Base-by-base conservation (phyloP, 1,284 basidiomycete species). In the Irpex rosettiformis region DNA sequence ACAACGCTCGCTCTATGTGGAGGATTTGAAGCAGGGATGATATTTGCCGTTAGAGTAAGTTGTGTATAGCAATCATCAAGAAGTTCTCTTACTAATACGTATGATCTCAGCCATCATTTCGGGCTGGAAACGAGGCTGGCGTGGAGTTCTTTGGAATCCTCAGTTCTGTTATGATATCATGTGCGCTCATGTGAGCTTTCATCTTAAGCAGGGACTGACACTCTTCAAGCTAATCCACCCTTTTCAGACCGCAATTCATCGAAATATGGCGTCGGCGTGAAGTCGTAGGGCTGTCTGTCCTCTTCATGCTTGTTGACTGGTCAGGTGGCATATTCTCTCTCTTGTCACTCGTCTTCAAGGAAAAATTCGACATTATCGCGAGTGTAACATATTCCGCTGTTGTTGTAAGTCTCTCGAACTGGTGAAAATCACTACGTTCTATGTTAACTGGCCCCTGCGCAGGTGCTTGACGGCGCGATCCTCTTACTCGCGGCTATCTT, bases 281-380 rank as follows among this genome's bases (percentile, higher is more conserved):
- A 68, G 91, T 93, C 49, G 72, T 86, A 22, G 91, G 91, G 5
- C 85, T 94, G 58, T 89, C 85, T 0, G 72, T 89, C 52, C 47
- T 77, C 2, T 93, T 93, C 73, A 86, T 93, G 75, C 63, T 73
- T 2, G 77, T 92, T 51, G 91, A 93, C 68, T 80, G 86, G 57
- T 66, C 82, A 11, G 91, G 90, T 24, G 91, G 86, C 2, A 70
- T 93, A 13, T 91, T 91, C 70, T 83, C 79, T 52, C 77, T 84
- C 61, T n/a, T 40, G n/a, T 40, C 37, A 2, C 37, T 40, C n/a
- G 37, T 40, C 37, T 40, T 40, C 37, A 40, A 40, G n/a, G 37
- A 40, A 2, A 40, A 40, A n/a, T 40, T 40, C 37, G 37, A 40
- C 2, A 40, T 40, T 7, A 40, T 40, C n/a, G 37, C 37, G 37